phyloP scores from a whole-genome alignment of 2,329 filamentous ascomycete genomes.

The Microsporum ferrugineum region DNA sequence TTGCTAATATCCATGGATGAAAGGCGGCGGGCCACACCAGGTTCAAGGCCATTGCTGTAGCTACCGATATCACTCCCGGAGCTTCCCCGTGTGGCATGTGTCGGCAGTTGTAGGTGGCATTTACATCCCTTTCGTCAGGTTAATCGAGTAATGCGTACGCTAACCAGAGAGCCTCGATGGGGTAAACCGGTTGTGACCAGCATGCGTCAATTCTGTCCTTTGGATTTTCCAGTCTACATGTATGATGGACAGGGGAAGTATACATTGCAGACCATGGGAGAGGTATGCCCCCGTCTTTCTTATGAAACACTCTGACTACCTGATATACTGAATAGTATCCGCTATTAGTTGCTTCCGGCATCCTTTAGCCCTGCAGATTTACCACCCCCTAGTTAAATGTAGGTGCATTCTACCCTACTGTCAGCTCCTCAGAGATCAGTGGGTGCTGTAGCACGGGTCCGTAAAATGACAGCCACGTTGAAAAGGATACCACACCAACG shows the following conservation, averaged over 20 bases:
- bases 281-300: slow-evolving; percentile 22
- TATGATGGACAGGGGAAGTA: slow-evolving; percentile 70
- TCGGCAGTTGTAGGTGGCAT: slow-evolving; percentile 59
- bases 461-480: background rate
- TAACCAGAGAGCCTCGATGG: background rate
- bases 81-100: slow-evolving; percentile 86
- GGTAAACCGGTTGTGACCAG: slow-evolving; percentile 13
- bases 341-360: slow-evolving; percentile 50
- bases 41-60: slow-evolving; percentile 73
- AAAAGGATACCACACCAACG: no score
- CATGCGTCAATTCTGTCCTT: slow-evolving; percentile 62
- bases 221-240: slow-evolving; percentile 75
- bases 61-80: slow-evolving; percentile 62
- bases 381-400: slow-evolving; percentile 17
- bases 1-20: background rate
- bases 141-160: background rate
- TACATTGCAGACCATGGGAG: slow-evolving; percentile 27
- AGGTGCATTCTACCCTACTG: background rate
- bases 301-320: slow-evolving; percentile 4
- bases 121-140: background rate
- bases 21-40: slow-evolving; percentile 37
- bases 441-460: no score
- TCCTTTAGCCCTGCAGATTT: slow-evolving; percentile 57
- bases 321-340: background rate
- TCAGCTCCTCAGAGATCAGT: no score